Base-by-base conservation (phyloP, 2,329 filamentous ascomycete species). In the Penicillium sp. region DNA sequence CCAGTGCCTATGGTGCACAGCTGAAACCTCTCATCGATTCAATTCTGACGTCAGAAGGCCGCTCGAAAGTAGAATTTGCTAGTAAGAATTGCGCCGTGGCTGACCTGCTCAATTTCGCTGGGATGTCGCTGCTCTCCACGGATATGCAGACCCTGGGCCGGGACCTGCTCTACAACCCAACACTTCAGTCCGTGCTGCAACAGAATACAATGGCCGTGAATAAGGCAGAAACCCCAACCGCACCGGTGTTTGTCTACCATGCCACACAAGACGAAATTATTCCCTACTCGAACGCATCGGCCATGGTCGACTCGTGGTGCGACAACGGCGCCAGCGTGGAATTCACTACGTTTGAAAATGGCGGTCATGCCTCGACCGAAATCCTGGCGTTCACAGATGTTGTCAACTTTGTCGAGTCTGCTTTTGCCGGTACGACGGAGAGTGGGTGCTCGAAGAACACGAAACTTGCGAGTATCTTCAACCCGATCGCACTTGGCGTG, bases 241-340 rank as follows among this genome's bases (percentile, higher is more conserved):
- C 57, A 1, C 63, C 61, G 3, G 53, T 64, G 3, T 60, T 64
- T 32, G 49, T 63, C 4, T 66, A 66, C 32, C 63, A 66, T 38
- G 60, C 56, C 9, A 48, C 55, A 4, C 35, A 57, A 3, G 63
- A 66, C 28, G 61, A 64, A 25, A 41, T 65, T 27, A 65, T 66
- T 23, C 59, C 60, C 1, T 64, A 63, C 23, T 18, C 42, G 2
- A 48, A 62, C 9, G 57, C 59, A 2, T 45, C 50, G 5, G 35
- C 48, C 2, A 28, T 62, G 53, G 59, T 55, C 7, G 37, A 61
- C n/a, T 46, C 57, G 6, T 64, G 61, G 61, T 64, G 61, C 12
- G 27, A 39, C 3, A 48, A 54, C 28, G 60, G 57, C 2, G 62
- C 57, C 2, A 47, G 46, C 13, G 57, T 65, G 25, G 57, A 59